Evolutionary conservation across 495 filamentous ascomycete species (phyloP).

Genomic region (Aspergillus steynii): DNA sequence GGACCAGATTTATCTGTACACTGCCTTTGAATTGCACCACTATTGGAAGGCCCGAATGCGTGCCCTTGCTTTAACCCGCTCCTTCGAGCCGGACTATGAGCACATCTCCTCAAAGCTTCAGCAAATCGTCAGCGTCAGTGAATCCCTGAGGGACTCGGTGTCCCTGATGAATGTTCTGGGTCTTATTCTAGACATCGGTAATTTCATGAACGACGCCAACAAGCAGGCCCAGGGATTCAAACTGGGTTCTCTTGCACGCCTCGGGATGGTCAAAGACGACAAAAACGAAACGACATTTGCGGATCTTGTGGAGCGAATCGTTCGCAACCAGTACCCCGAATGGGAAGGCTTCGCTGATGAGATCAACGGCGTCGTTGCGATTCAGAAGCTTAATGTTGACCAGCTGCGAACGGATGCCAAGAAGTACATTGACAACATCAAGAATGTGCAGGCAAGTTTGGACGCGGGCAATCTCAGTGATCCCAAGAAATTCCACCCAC

Average conservation of each 20-base stretch:
- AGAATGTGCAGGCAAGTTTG: constrained; percentile 86
- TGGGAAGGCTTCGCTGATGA: constrained; percentile 90
- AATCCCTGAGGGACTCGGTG: constrained; percentile 86
- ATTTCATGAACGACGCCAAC: constrained; percentile 99
- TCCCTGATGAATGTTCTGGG: constrained; percentile 94
- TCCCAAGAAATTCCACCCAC: constrained; percentile 95
- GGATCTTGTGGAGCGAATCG: constrained; percentile 95
- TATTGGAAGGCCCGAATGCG: constrained; percentile 99
- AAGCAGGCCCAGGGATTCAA: constrained; percentile 99
- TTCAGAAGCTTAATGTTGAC: constrained; percentile 96
- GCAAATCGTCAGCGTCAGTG: constrained; percentile 80
- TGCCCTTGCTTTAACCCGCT: constrained; percentile 81
- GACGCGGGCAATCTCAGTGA: constrained; percentile 95
- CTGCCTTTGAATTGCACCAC: constrained; percentile 92
- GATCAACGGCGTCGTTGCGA: constrained; percentile 73
- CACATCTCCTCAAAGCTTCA: constrained; percentile 80
- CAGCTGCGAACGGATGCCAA: constrained; percentile 86
- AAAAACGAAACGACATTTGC: constrained; percentile 97
- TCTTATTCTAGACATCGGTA: constrained; percentile 94
- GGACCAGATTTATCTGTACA: constrained; percentile 92
- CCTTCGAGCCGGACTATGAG: constrained; percentile 87
- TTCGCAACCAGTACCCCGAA: constrained; percentile 92
- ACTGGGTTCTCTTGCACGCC: constrained; percentile 85
- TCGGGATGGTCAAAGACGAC: constrained; percentile 98
- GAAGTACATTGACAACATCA: constrained; percentile 92